Base-by-base conservation (phyloP, 257 asterid species). In the Petunia secreta region DNA sequence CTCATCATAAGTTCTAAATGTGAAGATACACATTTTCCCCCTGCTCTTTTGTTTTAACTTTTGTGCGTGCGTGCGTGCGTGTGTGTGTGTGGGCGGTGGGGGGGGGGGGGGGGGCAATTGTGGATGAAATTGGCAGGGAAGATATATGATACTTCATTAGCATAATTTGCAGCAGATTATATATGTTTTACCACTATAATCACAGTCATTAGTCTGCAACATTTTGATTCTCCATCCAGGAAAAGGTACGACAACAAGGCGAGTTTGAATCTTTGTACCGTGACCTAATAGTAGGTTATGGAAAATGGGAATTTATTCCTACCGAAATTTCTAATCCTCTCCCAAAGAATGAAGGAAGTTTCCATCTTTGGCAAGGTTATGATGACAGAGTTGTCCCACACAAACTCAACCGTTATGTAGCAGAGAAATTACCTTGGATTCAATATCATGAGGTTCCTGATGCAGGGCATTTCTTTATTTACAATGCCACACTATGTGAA, bases 351-450 rank as follows among this genome's bases (percentile, higher is more conserved):
- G 91, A 90, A 48, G 90, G 97, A 9, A 81, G 79, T 0, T 89
- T 92, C 85, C 97, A 91, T 80, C 48, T 94, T n/a, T 94, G 94
- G 97, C 92, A 92, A 80, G 98, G 91, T 37, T 83, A 63, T 3
- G 95, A 94, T 67, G 97, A 94, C 81, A 89, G 82, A 57, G 64
- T 77, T 43, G 39, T 90, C 10, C 92, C 94, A 5, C 65, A 63
- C 25, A 80, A 84, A 81, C 63, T 92, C 57, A 94, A 85, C 64
- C 82, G 90, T 2, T 85, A 86, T 80, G 10, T 90, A 69, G 80
- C 90, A 8, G 58, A 87, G 78, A 77, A 85, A 60, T 88, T 94
- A 66, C 92, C 91, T 1, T 94, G 97, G 97, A 87, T 92, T 79
- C 84, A 71, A 44, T 89, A 90, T 85, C 98, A 91, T 5, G 93